Base-by-base conservation (phyloP, 1,284 basidiomycete genomes). In the Papiliotrema terrestris region DNA sequence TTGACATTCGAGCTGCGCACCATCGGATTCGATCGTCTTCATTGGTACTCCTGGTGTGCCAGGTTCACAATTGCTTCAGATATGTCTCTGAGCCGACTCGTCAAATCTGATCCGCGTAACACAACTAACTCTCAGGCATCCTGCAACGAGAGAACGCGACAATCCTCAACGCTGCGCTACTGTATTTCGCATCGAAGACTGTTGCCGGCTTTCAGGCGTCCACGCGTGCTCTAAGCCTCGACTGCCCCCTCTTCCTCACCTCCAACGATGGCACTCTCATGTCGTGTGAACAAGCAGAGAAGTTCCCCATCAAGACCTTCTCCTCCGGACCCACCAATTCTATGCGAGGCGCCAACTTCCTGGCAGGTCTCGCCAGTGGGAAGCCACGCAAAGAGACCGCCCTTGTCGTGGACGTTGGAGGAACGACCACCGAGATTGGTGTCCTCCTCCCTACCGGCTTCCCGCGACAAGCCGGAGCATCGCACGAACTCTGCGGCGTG, bases 71-170 rank as follows among this genome's bases (percentile, higher is more conserved):
- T n/a, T n/a, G n/a, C n/a, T n/a, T n/a, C n/a, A n/a, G n/a, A n/a
- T n/a, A n/a, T n/a, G n/a, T n/a, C n/a, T n/a, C n/a, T n/a, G n/a
- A n/a, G n/a, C n/a, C n/a, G n/a, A n/a, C 13, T 23, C 45, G 45
- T 8, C 13, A 22, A 8, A 19, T 49, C 26, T 9, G 13, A 11
- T 29, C n/a, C n/a, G n/a, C n/a, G n/a, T n/a, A n/a, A n/a, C n/a
- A n/a, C n/a, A 14, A 38, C 5, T 26, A n/a, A 23, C 41, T 48
- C 3, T 25, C 36, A 51, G 82, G 83, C 48, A 77, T 84, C 44
- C 73, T 85, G 14, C 81, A 84, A 62, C 80, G 83, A 42, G 84
- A 84, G 69, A 85, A 85, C 54, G 83, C 84, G 0, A 63, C 66
- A 22, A 83, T 85, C 51, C 76, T 85, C 58, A 85, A 85, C 63